Percentiles rank a stretch among this genome's conserved stretches.
Evolutionary conservation across 768 basidiomycete genomes (phyloP).

Genomic region (Symmetrospora coprosmae): DNA sequence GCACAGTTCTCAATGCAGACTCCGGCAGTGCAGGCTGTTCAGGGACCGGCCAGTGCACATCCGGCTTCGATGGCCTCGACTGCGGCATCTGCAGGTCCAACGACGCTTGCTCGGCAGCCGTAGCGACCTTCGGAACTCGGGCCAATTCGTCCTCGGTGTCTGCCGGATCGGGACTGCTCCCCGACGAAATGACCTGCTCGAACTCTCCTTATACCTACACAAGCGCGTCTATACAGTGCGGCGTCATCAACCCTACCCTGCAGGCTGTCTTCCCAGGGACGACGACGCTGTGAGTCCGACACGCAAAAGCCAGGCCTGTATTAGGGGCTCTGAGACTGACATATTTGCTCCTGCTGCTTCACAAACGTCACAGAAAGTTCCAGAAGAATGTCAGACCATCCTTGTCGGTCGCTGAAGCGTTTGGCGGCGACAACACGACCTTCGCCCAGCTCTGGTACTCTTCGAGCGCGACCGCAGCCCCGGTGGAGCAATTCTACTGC

Average conservation of each 20-base stretch:
- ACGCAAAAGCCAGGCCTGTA: too few species aligned
- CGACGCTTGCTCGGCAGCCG: slow-evolving; percentile 55
- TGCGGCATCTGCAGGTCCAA: slow-evolving; percentile 62
- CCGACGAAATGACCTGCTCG: slow-evolving; percentile 11
- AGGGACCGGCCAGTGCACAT: slow-evolving; percentile 37
- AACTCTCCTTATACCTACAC: slow-evolving; percentile 37
- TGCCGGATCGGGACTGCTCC: background rate
- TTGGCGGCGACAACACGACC: slow-evolving; percentile 44
- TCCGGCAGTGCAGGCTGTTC: background rate
- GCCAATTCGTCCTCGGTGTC: background rate
- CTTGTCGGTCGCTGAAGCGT: slow-evolving; percentile 26
- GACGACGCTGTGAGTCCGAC: slow-evolving; percentile 62
- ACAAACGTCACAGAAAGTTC: background rate
- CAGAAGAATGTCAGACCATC: slow-evolving; percentile 41
- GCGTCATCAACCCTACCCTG: slow-evolving; percentile 68
- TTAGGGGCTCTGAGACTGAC: too few species aligned
- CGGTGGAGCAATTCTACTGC: slow-evolving; percentile 80
- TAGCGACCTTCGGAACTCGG: slow-evolving; percentile 38
- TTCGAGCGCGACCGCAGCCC: slow-evolving; percentile 35
- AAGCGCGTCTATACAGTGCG: slow-evolving; percentile 68
- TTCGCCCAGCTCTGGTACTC: slow-evolving; percentile 59
- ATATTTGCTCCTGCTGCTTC: too few species aligned
- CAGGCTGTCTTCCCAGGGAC: slow-evolving; percentile 57
- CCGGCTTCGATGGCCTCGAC: slow-evolving; percentile 53
- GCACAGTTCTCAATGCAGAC: background rate